These are phyloP conservation scores for Striga asiatica DNA, from an alignment of 257 asterid species.

Conservation along the genomic window DNA sequence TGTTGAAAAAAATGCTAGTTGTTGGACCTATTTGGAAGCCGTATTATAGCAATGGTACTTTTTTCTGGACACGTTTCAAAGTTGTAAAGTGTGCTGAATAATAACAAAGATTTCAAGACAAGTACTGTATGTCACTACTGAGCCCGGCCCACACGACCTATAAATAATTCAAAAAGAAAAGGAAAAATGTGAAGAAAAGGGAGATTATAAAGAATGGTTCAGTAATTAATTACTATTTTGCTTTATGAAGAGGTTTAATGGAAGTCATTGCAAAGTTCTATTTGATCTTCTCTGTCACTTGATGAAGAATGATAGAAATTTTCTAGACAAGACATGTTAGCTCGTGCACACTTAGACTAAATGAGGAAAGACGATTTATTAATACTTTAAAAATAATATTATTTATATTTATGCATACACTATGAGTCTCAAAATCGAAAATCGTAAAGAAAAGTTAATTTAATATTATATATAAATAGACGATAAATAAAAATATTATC, in stretches of 20 bases:
- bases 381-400: too few relatives aligned
- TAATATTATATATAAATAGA: too few relatives aligned
- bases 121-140: slow-evolving; percentile 1
- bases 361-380: too few relatives aligned
- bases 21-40: background rate
- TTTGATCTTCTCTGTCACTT: background rate
- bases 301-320: too few relatives aligned
- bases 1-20: background rate
- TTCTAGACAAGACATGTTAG: too few relatives aligned
- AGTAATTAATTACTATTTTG: too few relatives aligned
- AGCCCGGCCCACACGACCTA: background rate
- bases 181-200: background rate
- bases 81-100: slow-evolving; percentile 7
- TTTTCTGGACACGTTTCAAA: slow-evolving; percentile 19
- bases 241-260: background rate
- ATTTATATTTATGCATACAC: too few relatives aligned
- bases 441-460: too few relatives aligned
- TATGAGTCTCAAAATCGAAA: too few relatives aligned
- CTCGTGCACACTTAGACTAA: too few relatives aligned
- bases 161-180: background rate
- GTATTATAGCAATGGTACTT: background rate
- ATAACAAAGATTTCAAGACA: background rate
- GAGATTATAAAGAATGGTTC: background rate
- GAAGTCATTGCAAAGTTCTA: background rate
- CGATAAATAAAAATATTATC: too few relatives aligned